These are phyloP conservation scores for Colletotrichum scovillei DNA, from an alignment of 2,329 filamentous ascomycete genomes.

Conservation along the genomic window DNA sequence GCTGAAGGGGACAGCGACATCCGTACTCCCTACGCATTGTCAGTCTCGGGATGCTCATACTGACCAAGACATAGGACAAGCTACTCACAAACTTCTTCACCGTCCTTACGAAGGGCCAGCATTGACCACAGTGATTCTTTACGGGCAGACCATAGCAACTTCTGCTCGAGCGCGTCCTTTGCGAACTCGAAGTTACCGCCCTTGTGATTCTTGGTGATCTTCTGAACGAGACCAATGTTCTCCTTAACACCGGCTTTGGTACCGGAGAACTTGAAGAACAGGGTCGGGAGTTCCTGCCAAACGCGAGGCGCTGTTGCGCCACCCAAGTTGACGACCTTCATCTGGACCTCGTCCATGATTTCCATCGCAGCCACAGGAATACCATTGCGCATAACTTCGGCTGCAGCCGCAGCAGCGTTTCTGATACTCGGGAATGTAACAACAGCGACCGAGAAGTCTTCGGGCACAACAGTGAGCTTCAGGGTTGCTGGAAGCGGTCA, in stretches of 20 bases:
- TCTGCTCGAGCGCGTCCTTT: slow-evolving; percentile 75
- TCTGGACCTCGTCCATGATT: slow-evolving; percentile 90
- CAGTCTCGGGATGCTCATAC: neutral
- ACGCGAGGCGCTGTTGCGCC: slow-evolving; percentile 74
- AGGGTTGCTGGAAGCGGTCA: slow-evolving; percentile 67
- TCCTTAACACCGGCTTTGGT: slow-evolving; percentile 82
- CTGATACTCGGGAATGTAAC: slow-evolving; percentile 83
- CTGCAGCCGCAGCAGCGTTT: slow-evolving; percentile 79
- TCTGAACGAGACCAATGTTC: slow-evolving; percentile 76
- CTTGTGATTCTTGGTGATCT: slow-evolving; percentile 73
- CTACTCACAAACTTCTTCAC: slow-evolving; percentile 77
- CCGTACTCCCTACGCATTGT: slow-evolving; percentile 72
- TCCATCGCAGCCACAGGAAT: slow-evolving; percentile 83
- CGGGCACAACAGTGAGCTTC: slow-evolving; percentile 81
- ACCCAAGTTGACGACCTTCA: slow-evolving; percentile 82
- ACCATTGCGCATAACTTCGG: slow-evolving; percentile 79
- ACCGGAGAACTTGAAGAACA: slow-evolving; percentile 90
- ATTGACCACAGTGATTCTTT: slow-evolving; percentile 90
- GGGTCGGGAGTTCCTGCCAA: slow-evolving; percentile 81
- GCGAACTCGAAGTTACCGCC: slow-evolving; percentile 82
- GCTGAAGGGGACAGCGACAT: slow-evolving; percentile 85
- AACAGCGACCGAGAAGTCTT: slow-evolving; percentile 81
- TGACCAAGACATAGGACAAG: slow-evolving; percentile 11
- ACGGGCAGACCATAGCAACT: slow-evolving; percentile 81
- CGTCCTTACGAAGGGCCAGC: slow-evolving; percentile 73